A percentile compares a stretch with the other conserved stretches of the same genome.
These are phyloP conservation scores for Trichaptum fuscoviolaceum DNA, from an alignment of 768 basidiomycete genomes.

Conservation along the genomic window DNA sequence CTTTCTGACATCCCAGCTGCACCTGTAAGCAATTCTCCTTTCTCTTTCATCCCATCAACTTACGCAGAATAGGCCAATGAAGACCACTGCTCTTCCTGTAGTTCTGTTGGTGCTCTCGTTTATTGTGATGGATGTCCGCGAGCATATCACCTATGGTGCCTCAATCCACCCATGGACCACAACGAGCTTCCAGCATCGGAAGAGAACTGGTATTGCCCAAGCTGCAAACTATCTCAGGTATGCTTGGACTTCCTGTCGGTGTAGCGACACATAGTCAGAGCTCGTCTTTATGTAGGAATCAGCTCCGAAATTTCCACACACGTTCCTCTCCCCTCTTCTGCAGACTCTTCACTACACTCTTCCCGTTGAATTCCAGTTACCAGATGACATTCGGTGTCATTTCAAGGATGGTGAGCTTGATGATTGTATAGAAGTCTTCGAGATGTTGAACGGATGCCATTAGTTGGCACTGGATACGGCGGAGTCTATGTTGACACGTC, in stretches of 20 bases:
- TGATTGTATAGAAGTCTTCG: neutral
- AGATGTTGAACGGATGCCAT: slow-evolving; percentile 7
- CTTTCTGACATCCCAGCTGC: slow-evolving; percentile 31
- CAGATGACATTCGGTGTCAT: slow-evolving; percentile 73
- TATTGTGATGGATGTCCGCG: slow-evolving; percentile 97
- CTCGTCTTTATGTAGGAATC: slow-evolving; percentile 39
- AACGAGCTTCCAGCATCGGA: slow-evolving; percentile 79
- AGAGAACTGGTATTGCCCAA: slow-evolving; percentile 72
- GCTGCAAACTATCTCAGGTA: slow-evolving; percentile 65
- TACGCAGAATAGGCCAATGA: slow-evolving; percentile 48
- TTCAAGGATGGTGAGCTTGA: slow-evolving; percentile 79
- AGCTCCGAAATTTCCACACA: slow-evolving; percentile 56
- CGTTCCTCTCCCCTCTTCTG: slow-evolving; percentile 69
- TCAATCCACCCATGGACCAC: slow-evolving; percentile 91
- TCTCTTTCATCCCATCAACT: slow-evolving; percentile 5
- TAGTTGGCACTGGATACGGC: slow-evolving; percentile 74
- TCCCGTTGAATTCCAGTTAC: slow-evolving; percentile 81
- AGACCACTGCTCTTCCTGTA: slow-evolving; percentile 83
- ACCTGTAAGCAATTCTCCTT: slow-evolving; percentile 28
- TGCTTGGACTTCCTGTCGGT: slow-evolving; percentile 17
- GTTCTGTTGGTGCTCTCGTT: slow-evolving; percentile 76
- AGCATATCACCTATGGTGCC: slow-evolving; percentile 94
- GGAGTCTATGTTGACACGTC: slow-evolving; percentile 83
- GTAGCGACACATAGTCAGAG: slow-evolving; percentile 15
- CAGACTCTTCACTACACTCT: slow-evolving; percentile 61